Conservation (phyloP, 2,329 filamentous ascomycete genomes). For the Cladophialophora immunda region DNA sequence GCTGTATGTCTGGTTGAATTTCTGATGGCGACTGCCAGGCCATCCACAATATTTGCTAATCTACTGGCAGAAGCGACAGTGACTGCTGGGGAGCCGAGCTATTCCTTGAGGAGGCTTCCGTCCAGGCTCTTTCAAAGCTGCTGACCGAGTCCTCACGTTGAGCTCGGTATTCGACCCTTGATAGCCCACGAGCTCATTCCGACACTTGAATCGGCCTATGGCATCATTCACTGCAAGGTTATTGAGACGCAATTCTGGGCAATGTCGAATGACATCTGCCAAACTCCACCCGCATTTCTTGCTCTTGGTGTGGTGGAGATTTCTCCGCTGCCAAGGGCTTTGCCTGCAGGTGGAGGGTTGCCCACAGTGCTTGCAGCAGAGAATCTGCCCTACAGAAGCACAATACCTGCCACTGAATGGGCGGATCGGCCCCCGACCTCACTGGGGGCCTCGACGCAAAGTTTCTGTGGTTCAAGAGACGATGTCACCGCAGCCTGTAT, state of each 20-base stretch:
- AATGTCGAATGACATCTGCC: conserved; percentile 17
- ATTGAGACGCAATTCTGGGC: background rate
- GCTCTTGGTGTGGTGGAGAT: conserved; percentile 14
- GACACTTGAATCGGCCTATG: background rate
- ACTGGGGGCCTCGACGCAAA: background rate
- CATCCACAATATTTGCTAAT: background rate
- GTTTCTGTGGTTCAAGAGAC: background rate
- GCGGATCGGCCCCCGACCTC: background rate
- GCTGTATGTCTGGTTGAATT: background rate
- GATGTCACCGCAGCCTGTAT: conserved; percentile 5
- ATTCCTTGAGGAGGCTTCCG: background rate
- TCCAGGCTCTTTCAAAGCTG: background rate
- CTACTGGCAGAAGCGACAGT: background rate
- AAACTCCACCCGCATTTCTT: conserved; percentile 2
- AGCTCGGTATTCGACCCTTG: background rate
- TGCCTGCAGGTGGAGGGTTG: background rate
- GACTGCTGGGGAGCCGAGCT: background rate
- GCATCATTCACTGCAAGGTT: background rate
- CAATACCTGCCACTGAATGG: background rate
- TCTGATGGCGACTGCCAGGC: background rate
- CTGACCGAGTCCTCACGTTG: background rate
- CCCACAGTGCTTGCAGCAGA: background rate
- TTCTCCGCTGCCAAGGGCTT: conserved; percentile 22
- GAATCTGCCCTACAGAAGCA: conserved; percentile 8
- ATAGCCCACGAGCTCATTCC: background rate